These are phyloP conservation scores for Oxytropis ochrocephala DNA, from an alignment of 306 rosid genomes.

Conservation along the genomic window DNA sequence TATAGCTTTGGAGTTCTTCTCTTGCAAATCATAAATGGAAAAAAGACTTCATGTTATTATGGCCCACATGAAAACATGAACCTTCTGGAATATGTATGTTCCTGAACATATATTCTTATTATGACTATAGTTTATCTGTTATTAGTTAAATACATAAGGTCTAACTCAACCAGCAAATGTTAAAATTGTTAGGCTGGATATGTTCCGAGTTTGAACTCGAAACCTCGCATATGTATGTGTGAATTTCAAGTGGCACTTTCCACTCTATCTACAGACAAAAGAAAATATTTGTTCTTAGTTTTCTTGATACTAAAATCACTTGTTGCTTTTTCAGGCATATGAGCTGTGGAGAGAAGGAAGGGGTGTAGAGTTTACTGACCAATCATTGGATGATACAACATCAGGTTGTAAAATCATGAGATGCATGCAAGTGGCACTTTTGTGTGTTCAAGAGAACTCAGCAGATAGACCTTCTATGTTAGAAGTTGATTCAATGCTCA, in stretches of 20 bases:
- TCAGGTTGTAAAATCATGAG: slow-evolving; percentile 38
- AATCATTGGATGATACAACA: slow-evolving; percentile 41
- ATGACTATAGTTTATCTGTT: background rate
- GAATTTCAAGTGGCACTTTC: no score
- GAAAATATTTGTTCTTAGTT: background rate
- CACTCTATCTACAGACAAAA: no score
- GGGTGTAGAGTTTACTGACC: slow-evolving; percentile 45
- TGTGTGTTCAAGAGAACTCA: slow-evolving; percentile 57
- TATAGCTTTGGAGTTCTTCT: slow-evolving; percentile 44
- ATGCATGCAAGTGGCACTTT: slow-evolving; percentile 60
- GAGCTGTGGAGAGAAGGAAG: slow-evolving; percentile 42
- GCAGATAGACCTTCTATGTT: slow-evolving; percentile 59
- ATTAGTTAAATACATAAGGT: no score
- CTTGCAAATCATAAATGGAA: slow-evolving; percentile 67
- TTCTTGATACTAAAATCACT: background rate
- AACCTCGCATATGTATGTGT: no score
- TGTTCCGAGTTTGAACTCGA: no score
- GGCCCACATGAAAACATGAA: slow-evolving; percentile 35
- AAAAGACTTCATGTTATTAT: slow-evolving; percentile 34
- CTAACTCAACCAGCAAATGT: no score
- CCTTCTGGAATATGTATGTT: slow-evolving; percentile 55
- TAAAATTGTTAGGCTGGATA: no score
- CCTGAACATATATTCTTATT: background rate
- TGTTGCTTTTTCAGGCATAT: slow-evolving; percentile 34
- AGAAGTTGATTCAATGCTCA: slow-evolving; percentile 51